A percentile compares a stretch with the other conserved stretches of the same genome.
phyloP scores from a whole-genome alignment of 2,329 filamentous ascomycete genomes.

The Fusarium verticillioides region DNA sequence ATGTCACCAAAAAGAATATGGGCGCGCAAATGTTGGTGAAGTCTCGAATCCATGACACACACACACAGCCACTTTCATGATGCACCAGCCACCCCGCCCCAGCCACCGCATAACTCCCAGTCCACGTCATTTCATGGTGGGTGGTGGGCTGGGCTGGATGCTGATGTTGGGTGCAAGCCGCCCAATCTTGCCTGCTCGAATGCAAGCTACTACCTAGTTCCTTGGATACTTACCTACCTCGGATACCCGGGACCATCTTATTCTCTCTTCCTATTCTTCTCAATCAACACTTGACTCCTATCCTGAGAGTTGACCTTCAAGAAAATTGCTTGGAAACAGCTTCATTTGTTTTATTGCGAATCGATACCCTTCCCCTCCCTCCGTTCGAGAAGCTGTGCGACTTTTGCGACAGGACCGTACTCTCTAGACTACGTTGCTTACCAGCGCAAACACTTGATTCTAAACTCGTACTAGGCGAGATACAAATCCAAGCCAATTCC shows the following conservation, averaged over 20 bases:
- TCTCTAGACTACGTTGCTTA: not conserved
- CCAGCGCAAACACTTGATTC: not conserved
- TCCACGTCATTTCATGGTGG: slow-evolving; percentile 43
- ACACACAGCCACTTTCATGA: slow-evolving; percentile 16
- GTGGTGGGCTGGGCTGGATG: not conserved
- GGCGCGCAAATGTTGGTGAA: slow-evolving; percentile 31
- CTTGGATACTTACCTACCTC: slow-evolving; percentile 18
- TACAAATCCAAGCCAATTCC: not conserved
- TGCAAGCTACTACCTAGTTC: slow-evolving; percentile 3
- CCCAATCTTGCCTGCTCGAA: slow-evolving; percentile 29
- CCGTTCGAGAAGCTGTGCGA: slow-evolving; percentile 1
- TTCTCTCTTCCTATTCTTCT: slow-evolving; percentile 6
- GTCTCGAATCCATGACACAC: slow-evolving; percentile 23
- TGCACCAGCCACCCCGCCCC: slow-evolving; percentile 32
- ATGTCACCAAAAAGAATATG: slow-evolving; percentile 8
- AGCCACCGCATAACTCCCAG: slow-evolving; percentile 29
- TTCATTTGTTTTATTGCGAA: slow-evolving; percentile 18
- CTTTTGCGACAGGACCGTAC: not conserved
- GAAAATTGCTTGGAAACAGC: not conserved
- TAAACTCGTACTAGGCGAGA: slow-evolving; percentile 4
- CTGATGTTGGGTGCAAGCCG: slow-evolving; percentile 14
- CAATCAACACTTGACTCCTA: slow-evolving; percentile 4
- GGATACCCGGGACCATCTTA: slow-evolving; percentile 27
- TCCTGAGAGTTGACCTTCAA: slow-evolving; percentile 5
- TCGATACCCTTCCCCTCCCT: slow-evolving; percentile 26